These are phyloP conservation scores for Pseudoneurospora amorphoporcata DNA, from an alignment of 495 filamentous ascomycete genomes.

Conservation along the genomic window DNA sequence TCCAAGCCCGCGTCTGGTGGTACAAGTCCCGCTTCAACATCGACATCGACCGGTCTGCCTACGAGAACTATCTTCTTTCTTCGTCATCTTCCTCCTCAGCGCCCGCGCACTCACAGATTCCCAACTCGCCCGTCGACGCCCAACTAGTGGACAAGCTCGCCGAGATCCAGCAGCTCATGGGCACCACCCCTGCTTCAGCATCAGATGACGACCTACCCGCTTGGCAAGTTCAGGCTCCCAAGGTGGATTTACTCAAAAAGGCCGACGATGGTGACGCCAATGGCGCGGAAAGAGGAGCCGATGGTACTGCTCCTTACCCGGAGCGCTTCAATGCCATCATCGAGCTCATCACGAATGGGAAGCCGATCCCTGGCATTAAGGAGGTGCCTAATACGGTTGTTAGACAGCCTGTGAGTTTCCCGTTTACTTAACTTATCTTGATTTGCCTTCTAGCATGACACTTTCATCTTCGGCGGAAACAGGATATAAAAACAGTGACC, in stretches of 20 bases:
- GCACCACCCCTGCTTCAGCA: not conserved
- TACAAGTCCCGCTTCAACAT: constrained; percentile 28
- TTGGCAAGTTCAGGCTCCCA: constrained; percentile 35
- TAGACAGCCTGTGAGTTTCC: constrained; percentile 34
- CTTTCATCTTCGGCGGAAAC: not conserved
- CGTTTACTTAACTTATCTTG: not conserved
- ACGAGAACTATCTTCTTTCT: constrained; percentile 18
- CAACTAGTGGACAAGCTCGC: constrained; percentile 17
- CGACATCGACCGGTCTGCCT: constrained; percentile 25
- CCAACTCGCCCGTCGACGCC: constrained; percentile 7
- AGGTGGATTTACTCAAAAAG: constrained; percentile 29
- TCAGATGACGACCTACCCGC: constrained; percentile 19
- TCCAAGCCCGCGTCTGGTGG: constrained; percentile 35
- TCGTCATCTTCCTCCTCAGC: constrained; percentile 5
- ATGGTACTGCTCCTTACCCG: constrained; percentile 56
- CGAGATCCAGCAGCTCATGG: constrained; percentile 17
- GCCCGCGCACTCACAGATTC: not conserved
- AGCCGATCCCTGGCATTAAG: constrained; percentile 80
- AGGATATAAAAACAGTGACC: not conserved
- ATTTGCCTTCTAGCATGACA: not conserved
- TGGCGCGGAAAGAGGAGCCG: constrained; percentile 13
- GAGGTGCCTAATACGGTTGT: constrained; percentile 80
- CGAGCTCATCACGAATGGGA: constrained; percentile 73
- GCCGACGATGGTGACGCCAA: constrained; percentile 14
- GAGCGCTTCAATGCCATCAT: constrained; percentile 82